These are phyloP conservation scores for Allium fistulosum DNA, from an alignment of 106 monocot genomes.

Conservation along the genomic window DNA sequence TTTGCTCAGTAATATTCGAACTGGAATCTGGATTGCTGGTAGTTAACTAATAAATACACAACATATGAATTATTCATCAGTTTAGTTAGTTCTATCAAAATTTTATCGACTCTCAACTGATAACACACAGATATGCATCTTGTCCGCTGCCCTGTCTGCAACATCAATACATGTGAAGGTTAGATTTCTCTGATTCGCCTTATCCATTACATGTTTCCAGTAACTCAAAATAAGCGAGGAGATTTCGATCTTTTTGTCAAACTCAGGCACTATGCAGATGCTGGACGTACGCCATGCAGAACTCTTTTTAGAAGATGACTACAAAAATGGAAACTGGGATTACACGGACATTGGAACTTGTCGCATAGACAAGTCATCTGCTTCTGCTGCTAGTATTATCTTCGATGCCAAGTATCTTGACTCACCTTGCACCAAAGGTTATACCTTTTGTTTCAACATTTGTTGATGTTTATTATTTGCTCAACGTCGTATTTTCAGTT, in stretches of 20 bases:
- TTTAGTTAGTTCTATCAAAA: not conserved
- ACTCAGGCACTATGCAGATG: constrained; percentile 82
- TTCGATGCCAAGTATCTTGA: constrained; percentile 49
- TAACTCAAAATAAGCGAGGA: too few species aligned
- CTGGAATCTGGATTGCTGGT: constrained; percentile 63
- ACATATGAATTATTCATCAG: not conserved
- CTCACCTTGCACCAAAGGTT: constrained; percentile 31
- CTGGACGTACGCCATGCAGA: constrained; percentile 71
- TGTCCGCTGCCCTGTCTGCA: constrained; percentile 64
- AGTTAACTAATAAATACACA: not conserved
- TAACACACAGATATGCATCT: constrained; percentile 51
- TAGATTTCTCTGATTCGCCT: not conserved
- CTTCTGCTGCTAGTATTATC: constrained; percentile 51
- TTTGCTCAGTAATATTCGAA: constrained; percentile 29
- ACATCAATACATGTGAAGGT: constrained; percentile 74
- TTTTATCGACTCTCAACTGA: not conserved
- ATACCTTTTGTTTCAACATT: not conserved
- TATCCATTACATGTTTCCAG: too few species aligned
- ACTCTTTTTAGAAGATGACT: constrained; percentile 70
- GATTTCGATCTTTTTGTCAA: not conserved
- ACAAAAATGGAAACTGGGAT: constrained; percentile 49
- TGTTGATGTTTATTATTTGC: too few species aligned
- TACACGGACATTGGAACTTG: constrained; percentile 60
- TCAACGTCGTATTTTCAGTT: not conserved
- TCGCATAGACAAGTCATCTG: constrained; percentile 29